These are phyloP conservation scores for Epichloe bromicola DNA, from an alignment of 2,329 filamentous ascomycete species.

Conservation along the genomic window DNA sequence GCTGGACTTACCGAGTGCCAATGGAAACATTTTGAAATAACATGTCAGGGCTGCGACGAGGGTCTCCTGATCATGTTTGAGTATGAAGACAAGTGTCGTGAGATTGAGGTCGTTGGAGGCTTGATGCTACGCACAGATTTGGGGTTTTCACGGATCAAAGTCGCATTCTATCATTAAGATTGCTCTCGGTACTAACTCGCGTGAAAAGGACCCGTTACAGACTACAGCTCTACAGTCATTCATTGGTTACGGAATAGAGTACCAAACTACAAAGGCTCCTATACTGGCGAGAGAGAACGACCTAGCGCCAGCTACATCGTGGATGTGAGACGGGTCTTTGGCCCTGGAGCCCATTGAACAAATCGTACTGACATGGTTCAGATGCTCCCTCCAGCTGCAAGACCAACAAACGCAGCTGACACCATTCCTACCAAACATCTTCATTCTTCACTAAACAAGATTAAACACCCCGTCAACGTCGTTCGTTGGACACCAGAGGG, in stretches of 20 bases:
- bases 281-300: constrained; percentile 64
- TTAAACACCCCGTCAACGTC: constrained; percentile 93
- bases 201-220: constrained; percentile 66
- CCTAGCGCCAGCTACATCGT: constrained; percentile 83
- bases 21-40: neutral
- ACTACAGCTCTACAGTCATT: constrained; percentile 80
- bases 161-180: neutral
- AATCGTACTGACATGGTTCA: constrained; percentile 22
- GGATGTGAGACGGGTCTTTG: constrained; percentile 41
- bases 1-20: neutral
- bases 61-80: too few species aligned
- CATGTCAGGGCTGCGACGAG: neutral
- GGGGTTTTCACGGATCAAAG: too few species aligned
- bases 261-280: constrained; percentile 54
- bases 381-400: constrained; percentile 78
- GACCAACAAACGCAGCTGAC: constrained; percentile 63
- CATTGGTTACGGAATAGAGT: constrained; percentile 80
- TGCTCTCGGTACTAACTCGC: constrained; percentile 8
- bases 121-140: too few species aligned
- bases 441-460: constrained; percentile 96
- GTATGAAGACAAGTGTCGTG: neutral
- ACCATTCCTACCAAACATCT: constrained; percentile 89
- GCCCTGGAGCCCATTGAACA: neutral
- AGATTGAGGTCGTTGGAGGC: neutral
- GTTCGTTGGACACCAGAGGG: constrained; percentile 97